These are phyloP conservation scores for Coemansia sp. DNA, from an alignment of 192 early-diverging fungal species.

Conservation along the genomic window DNA sequence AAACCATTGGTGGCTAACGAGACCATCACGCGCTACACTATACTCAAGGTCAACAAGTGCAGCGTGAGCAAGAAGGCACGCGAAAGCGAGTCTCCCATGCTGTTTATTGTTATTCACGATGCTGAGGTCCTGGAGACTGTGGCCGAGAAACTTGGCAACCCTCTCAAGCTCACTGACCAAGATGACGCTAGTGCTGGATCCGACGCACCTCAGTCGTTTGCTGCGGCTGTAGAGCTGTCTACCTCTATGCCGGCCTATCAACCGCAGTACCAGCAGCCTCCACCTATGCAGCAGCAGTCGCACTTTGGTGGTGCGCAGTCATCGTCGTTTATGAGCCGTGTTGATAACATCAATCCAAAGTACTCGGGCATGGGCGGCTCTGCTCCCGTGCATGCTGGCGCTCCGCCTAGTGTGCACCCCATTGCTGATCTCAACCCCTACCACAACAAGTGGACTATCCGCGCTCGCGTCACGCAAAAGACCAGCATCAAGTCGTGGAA, in stretches of 20 bases:
- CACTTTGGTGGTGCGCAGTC: not conserved
- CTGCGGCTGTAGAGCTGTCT: constrained; percentile 4
- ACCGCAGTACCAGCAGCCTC: constrained; percentile 31
- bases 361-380: constrained; percentile 8
- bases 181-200: not conserved
- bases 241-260: constrained; percentile 3
- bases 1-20: constrained; percentile 26
- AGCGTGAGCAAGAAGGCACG: constrained; percentile 32
- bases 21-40: constrained; percentile 31
- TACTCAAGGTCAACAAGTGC: constrained; percentile 32
- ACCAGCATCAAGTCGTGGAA: constrained; percentile 76
- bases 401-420: constrained; percentile 38
- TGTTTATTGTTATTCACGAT: constrained; percentile 38
- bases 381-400: constrained; percentile 44
- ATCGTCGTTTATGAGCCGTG: constrained; percentile 45
- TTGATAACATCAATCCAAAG: constrained; percentile 26
- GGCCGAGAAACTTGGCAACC: constrained; percentile 23
- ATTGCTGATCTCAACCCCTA: constrained; percentile 84
- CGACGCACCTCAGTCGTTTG: not conserved
- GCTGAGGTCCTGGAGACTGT: constrained; percentile 38
- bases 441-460: constrained; percentile 94
- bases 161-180: not conserved
- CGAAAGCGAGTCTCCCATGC: constrained; percentile 19
- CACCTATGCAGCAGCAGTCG: constrained; percentile 6
- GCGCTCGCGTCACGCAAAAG: constrained; percentile 85